Percentiles rank a stretch among this genome's conserved stretches.
Conservation (phyloP, 176 grass and related monocot genomes). For the Cocos nucifera region DNA sequence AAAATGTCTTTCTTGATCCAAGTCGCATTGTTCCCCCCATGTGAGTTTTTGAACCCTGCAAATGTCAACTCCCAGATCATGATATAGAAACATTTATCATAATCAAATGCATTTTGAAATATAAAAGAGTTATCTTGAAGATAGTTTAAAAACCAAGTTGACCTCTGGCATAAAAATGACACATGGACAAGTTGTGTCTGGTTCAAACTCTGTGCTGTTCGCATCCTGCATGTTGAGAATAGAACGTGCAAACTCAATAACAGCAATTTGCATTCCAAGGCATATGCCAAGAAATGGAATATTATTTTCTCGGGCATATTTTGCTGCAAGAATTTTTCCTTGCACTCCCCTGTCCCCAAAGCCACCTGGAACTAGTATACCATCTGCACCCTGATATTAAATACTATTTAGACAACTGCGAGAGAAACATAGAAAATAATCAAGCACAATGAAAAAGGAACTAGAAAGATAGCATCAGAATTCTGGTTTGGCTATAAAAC, state of each 20-base stretch:
- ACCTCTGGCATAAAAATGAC: conserved; percentile 46
- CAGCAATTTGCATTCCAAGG: conserved; percentile 51
- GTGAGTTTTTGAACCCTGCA: conserved; percentile 30
- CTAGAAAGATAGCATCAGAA: no score
- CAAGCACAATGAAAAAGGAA: no score
- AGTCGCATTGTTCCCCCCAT: conserved; percentile 43
- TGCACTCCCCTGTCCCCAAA: conserved; percentile 35
- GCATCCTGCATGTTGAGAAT: conserved; percentile 33
- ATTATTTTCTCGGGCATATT: conserved; percentile 47
- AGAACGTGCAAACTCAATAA: conserved; percentile 36
- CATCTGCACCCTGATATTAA: conserved; percentile 44
- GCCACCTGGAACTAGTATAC: conserved; percentile 44
- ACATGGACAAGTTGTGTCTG: conserved; percentile 28
- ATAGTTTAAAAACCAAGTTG: neutral
- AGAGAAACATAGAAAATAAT: no score
- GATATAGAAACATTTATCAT: neutral
- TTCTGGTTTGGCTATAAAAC: no score
- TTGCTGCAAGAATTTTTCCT: conserved; percentile 42
- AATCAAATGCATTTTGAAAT: no score
- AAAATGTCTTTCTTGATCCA: conserved; percentile 37
- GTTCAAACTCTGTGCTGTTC: conserved; percentile 40
- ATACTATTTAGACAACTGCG: neutral
- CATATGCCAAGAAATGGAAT: conserved; percentile 49
- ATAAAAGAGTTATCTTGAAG: neutral
- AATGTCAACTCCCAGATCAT: conserved; percentile 1